Conservation (phyloP, 305 asterid species). For the Fraxinus paxiana region DNA sequence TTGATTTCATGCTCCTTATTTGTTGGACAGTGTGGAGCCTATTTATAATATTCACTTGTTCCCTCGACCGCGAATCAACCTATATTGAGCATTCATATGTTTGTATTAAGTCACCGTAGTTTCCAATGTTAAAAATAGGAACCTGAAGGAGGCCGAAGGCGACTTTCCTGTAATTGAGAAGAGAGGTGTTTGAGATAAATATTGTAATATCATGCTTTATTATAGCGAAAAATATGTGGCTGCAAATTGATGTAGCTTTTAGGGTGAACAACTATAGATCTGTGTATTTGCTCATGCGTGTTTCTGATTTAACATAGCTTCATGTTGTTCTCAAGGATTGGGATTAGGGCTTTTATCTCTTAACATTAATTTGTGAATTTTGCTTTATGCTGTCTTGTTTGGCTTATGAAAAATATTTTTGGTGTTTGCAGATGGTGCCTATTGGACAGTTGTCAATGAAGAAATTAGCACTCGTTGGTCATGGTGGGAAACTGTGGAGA, state of each 20-base stretch:
- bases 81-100: not conserved
- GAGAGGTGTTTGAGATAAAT: not conserved
- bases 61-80: not conserved
- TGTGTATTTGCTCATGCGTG: not conserved
- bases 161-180: not conserved
- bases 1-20: slow-evolving; percentile 23
- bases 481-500: slow-evolving; percentile 96
- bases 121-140: not conserved
- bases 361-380: not conserved
- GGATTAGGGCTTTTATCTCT: not conserved
- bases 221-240: not conserved
- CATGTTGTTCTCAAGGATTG: not conserved
- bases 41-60: not conserved
- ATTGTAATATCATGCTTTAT: not conserved
- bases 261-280: not conserved
- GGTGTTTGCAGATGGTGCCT: slow-evolving; percentile 75
- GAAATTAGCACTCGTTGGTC: slow-evolving; percentile 79
- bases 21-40: not conserved
- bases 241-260: not conserved
- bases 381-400: not conserved
- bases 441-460: slow-evolving; percentile 84
- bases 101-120: not conserved
- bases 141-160: not conserved
- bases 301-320: not conserved
- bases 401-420: slow-evolving; percentile 3